phyloP scores from a whole-genome alignment of 2,329 filamentous ascomycete genomes.

The Penicillium sp. region DNA sequence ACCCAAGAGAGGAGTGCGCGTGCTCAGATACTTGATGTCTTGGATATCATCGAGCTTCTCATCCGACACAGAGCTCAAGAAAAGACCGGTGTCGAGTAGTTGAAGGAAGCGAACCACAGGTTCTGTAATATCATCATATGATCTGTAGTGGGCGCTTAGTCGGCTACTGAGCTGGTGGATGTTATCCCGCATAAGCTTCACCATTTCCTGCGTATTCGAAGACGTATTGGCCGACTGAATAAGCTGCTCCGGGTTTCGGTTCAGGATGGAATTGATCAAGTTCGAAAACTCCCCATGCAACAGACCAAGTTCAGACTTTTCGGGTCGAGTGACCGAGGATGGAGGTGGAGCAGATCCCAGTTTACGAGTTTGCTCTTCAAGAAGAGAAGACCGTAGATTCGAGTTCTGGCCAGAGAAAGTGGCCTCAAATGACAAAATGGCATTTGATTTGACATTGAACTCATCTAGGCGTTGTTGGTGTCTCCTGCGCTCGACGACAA shows the following conservation, averaged over 20 bases:
- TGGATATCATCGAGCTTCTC: conserved; percentile 15
- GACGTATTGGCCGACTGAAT: conserved; percentile 19
- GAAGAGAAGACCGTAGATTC: conserved; percentile 65
- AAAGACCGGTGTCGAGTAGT: conserved; percentile 74
- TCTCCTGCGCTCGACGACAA: conserved; percentile 63
- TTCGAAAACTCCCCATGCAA: conserved; percentile 84
- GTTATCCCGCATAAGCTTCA: conserved; percentile 52
- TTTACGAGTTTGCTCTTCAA: conserved; percentile 62
- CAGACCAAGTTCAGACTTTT: conserved; percentile 64
- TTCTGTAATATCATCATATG: conserved; percentile 81
- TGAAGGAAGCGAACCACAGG: conserved; percentile 78
- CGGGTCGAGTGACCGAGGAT: conserved; percentile 71
- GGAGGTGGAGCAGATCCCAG: conserved; percentile 68
- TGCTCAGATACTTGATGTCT: conserved; percentile 32
- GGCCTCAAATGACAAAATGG: conserved; percentile 66
- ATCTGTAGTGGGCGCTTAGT: conserved; percentile 68
- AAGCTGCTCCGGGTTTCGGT: conserved; percentile 37
- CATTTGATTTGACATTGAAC: conserved; percentile 59
- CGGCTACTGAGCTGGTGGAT: conserved; percentile 70
- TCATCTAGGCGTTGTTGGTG: conserved; percentile 58
- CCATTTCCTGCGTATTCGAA: conserved; percentile 30
- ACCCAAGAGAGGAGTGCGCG: conserved; percentile 43
- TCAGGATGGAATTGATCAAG: conserved; percentile 65
- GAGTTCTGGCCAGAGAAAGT: conserved; percentile 67
- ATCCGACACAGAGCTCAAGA: conserved; percentile 49